Base-by-base conservation (phyloP, 495 filamentous ascomycete genomes). In the Aspergillus coremiiformis region DNA sequence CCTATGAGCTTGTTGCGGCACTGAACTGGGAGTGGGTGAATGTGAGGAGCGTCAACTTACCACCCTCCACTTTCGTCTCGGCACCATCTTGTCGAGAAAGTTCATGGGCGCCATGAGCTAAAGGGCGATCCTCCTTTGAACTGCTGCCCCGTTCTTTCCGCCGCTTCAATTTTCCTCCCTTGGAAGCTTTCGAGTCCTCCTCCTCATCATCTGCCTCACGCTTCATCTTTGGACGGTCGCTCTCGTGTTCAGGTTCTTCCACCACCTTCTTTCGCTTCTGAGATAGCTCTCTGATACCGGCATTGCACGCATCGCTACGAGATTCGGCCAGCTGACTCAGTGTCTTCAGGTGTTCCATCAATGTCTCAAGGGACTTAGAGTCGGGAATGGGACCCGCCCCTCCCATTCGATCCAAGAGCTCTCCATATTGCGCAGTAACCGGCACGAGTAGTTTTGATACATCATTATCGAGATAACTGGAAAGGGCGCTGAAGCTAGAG, bases 261-360 rank as follows among this genome's bases (percentile, higher is more conserved):
- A 68, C 59, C n/a, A 71, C 67, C 17, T 79, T 74, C 59, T 86
- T 86, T 32, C 83, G 77, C 56, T 74, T 79, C 49, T 79, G 72
- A 7, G 81, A 81, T 47, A 89, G 72, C 49, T 85, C 77, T 29
- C 86, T 75, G 81, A 90, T 89, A 20, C 82, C 86, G 10, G 77
- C 78, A 65, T 90, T 85, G 66, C 83, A 89, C 37, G 77, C 68
- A 15, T 72, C 70, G 4, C 78, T 79, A 9, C 86, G 74, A 24
- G 73, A 69, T 51, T 87, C 83, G 15, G 88, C 84, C 49, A 85
- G 70, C 20, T 84, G 76, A 61, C 76, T 74, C 15, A 92, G 72
- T 19, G 72, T 74, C 52, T 83, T 83, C 21, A 94, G 73, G 47
- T 87, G 79, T 4, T 81, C 78, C 30, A 83, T 72, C 45, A 95